Evolutionary conservation across 768 basidiomycete species (phyloP), one percentile per base, ranked within the genome.

Genomic region (Terana coerulea): DNA sequence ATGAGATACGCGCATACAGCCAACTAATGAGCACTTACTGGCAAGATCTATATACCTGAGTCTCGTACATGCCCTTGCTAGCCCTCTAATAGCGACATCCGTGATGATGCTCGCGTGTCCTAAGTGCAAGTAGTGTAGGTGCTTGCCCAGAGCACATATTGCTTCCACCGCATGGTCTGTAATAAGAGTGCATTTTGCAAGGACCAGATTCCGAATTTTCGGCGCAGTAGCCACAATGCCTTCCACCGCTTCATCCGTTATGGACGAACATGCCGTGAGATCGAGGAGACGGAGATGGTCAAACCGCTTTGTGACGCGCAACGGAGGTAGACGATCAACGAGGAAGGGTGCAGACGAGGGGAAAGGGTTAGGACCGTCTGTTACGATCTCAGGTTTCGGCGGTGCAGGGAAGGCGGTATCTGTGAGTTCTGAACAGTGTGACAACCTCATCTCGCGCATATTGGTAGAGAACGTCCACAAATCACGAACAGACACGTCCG

Each of bases 11-110:
- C 12, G 45, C 31, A 40, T 35, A 39, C 12, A 30, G 25, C n/a
- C 2, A 17, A n/a, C n/a, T 26, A 26, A 5, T 34, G 22, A 44
- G 11, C 7, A 79, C 90, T 63, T 53, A 95, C 94, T 94, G 5
- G 97, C 97, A 55, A 99, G 86, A 68, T 99, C 97, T 58, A 99
- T 84, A 65, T 98, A 99, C 60, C 97, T 77, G 57, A 99, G 68
- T 26, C 95, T 78, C 1, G 90, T 93, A 69, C 97, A 99, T 30
- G 81, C 78, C 36, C 91, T 76, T 10, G 93, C 95, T 21, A 99
- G 75, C 9, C 79, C 77, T 49, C 83, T 85, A 30, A 99, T 88
- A 7, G 89, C 91, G 34, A 79, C 79, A 67, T 99, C 97, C 6
- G 93, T 95, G 56, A 98, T 93, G 59, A 83, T 85, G 58, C 74